A percentile compares a stretch with the other conserved stretches of the same genome.
Evolutionary conservation across 2,329 filamentous ascomycete species (phyloP).

Genomic region (Ophiosphaerella herpotricha): DNA sequence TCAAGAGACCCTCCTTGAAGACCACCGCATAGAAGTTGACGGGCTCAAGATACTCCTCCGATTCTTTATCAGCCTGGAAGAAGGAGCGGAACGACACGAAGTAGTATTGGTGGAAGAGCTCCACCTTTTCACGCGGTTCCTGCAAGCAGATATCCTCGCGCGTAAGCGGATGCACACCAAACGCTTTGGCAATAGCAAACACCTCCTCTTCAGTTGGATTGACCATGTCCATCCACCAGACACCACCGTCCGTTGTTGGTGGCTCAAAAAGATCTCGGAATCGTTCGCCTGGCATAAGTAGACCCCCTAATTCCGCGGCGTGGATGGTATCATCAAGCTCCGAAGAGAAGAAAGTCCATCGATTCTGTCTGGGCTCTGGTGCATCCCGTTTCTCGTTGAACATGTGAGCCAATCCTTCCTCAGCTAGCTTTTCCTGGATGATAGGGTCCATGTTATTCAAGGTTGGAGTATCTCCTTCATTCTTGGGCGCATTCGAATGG

Average conservation of each 20-base stretch:
- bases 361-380: slow-evolving; percentile 64
- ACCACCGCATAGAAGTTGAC: slow-evolving; percentile 97
- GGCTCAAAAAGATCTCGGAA: slow-evolving; percentile 85
- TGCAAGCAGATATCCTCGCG: slow-evolving; percentile 95
- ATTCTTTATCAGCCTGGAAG: slow-evolving; percentile 76
- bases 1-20: slow-evolving; percentile 91
- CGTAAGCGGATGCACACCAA: slow-evolving; percentile 92
- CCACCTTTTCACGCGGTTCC: slow-evolving; percentile 96
- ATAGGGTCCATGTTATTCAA: slow-evolving; percentile 36
- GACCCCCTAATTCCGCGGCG: slow-evolving; percentile 82
- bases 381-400: slow-evolving; percentile 36
- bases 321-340: slow-evolving; percentile 93
- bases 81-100: slow-evolving; percentile 98
- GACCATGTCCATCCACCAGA: slow-evolving; percentile 99
- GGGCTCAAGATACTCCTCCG: slow-evolving; percentile 84
- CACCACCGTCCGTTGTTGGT: slow-evolving; percentile 68
- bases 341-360: slow-evolving; percentile 97
- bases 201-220: slow-evolving; percentile 89
- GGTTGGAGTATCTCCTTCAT: slow-evolving; percentile 37
- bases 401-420: slow-evolving; percentile 43
- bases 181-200: slow-evolving; percentile 85
- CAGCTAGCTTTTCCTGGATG: slow-evolving; percentile 51
- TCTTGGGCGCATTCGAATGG: slow-evolving; percentile 43
- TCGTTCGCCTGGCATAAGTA: slow-evolving; percentile 86
- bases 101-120: slow-evolving; percentile 96